phyloP scores from a whole-genome alignment of 2,329 filamentous ascomycete genomes.

The Leptodontidium sp. region DNA sequence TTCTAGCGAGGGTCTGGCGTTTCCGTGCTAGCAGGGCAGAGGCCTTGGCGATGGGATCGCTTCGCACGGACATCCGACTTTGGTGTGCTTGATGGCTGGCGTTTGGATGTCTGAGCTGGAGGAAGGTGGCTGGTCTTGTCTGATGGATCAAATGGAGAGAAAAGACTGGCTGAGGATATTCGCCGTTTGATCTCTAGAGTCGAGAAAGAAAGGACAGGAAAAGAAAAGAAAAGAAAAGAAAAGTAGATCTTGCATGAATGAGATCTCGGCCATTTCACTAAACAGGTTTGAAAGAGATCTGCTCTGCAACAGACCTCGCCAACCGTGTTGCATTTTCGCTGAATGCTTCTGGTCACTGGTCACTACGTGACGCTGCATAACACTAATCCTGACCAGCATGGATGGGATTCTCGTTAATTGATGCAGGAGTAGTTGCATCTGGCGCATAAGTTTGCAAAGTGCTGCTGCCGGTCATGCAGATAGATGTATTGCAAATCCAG shows the following conservation, averaged over 20 bases:
- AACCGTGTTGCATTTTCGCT: neutral
- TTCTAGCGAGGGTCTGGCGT: conserved; percentile 34
- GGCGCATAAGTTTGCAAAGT: neutral
- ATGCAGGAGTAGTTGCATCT: conserved; percentile 1
- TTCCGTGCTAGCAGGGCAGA: conserved; percentile 9
- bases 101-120: neutral
- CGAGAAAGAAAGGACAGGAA: neutral
- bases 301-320: neutral
- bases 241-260: neutral
- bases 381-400: neutral
- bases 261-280: neutral
- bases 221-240: neutral
- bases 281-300: neutral
- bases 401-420: neutral
- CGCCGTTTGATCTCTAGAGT: neutral
- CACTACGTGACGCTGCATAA: neutral
- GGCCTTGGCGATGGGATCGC: conserved; percentile 13
- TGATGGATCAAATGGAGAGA: neutral
- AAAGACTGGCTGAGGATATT: neutral
- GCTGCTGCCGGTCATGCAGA: neutral
- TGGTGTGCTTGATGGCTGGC: neutral
- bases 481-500: neutral
- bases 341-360: neutral
- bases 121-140: neutral
- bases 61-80: conserved; percentile 8